Evolutionary conservation across 768 basidiomycete genomes (phyloP).

Genomic region (Chalciporus chontae): DNA sequence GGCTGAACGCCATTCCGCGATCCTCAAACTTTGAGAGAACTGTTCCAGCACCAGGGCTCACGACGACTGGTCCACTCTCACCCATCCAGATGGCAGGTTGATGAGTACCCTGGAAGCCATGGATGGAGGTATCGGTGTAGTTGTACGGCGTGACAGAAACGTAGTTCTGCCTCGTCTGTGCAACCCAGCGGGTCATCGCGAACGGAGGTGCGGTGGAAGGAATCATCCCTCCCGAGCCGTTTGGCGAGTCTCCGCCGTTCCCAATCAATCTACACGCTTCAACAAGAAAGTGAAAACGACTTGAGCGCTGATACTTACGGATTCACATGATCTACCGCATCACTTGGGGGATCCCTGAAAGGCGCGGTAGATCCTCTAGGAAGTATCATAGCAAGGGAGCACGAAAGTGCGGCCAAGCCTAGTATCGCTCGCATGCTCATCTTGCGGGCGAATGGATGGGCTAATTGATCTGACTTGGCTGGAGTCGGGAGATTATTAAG

Average conservation of each 20-base stretch:
- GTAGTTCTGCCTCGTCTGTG: constrained; percentile 74
- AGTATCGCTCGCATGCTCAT: constrained; percentile 10
- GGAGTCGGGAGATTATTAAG: neutral
- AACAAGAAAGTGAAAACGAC: neutral
- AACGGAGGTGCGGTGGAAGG: constrained; percentile 77
- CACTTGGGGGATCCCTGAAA: constrained; percentile 31
- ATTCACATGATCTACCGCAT: constrained; percentile 44
- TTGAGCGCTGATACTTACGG: constrained; percentile 32
- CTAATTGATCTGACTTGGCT: neutral
- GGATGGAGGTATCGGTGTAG: constrained; percentile 53
- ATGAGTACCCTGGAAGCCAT: constrained; percentile 77
- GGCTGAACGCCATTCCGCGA: constrained; percentile 51
- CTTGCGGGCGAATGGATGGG: neutral
- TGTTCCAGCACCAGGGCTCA: constrained; percentile 53
- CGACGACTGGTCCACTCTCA: constrained; percentile 60
- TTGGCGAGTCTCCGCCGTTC: constrained; percentile 67
- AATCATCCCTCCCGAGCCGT: constrained; percentile 75
- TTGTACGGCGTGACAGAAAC: constrained; percentile 73
- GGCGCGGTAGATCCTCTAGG: constrained; percentile 4
- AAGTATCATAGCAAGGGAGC: constrained; percentile 10
- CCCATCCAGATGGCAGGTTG: constrained; percentile 93
- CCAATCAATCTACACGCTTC: constrained; percentile 51
- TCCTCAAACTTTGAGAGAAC: constrained; percentile 55
- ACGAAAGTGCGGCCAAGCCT: constrained; percentile 15
- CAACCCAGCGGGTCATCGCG: constrained; percentile 84